These are phyloP conservation scores for Coprinellus micaceus DNA, from an alignment of 768 basidiomycete genomes.

Conservation along the genomic window DNA sequence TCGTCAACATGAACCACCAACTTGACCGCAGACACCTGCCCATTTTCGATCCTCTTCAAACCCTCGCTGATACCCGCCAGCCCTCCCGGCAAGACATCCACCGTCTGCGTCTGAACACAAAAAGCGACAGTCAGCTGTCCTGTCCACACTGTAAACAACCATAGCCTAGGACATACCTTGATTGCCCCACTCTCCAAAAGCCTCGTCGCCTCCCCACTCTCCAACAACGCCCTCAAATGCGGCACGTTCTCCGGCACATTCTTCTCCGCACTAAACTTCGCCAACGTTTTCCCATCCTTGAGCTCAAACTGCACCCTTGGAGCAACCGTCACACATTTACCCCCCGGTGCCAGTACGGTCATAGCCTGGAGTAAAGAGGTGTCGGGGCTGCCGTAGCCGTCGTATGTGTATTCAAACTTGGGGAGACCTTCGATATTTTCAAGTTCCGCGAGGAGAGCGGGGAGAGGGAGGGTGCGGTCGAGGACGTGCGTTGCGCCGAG, in stretches of 20 bases:
- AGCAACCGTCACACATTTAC: constrained; percentile 1
- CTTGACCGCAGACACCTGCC: constrained; percentile 40
- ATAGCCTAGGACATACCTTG: constrained; percentile 11
- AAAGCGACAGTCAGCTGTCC: no score
- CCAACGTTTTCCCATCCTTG: no score
- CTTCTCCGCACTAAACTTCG: no score
- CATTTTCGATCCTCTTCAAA: constrained; percentile 36
- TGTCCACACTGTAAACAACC: no score
- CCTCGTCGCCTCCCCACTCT: no score
- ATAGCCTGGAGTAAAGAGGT: constrained; percentile 11
- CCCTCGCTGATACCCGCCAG: constrained; percentile 40
- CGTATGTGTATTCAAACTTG: constrained; percentile 23
- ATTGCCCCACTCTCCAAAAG: constrained; percentile 8
- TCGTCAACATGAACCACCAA: constrained; percentile 32
- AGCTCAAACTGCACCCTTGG: neutral
- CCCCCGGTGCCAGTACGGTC: constrained; percentile 27
- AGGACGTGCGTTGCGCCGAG: constrained; percentile 40
- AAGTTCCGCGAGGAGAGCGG: constrained; percentile 17
- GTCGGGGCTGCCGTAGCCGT: constrained; percentile 18
- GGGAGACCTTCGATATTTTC: constrained; percentile 17
- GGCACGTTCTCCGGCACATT: neutral
- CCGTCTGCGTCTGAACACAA: no score
- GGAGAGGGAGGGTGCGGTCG: constrained; percentile 19
- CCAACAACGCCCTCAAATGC: constrained; percentile 9
- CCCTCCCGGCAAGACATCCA: constrained; percentile 38